Base-by-base conservation (phyloP, 1,284 basidiomycete species). In the Leccinum fallax region DNA sequence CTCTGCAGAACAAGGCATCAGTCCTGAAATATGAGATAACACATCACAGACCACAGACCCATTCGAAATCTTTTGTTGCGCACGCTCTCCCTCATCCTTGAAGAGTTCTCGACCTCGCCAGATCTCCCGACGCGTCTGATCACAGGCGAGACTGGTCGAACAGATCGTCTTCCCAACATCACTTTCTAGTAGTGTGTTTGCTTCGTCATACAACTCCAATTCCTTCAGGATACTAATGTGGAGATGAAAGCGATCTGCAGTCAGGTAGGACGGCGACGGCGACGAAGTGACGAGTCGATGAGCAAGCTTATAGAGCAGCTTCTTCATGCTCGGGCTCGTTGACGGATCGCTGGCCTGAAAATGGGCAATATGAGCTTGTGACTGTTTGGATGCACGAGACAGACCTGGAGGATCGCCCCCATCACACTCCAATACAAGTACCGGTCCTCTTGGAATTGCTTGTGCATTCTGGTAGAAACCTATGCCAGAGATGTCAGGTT, bases 361-460 rank as follows among this genome's bases (percentile, higher is more conserved):
- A 53, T 57, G 51, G 48, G 19, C 15, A 32, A 43, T 34, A 30
- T 69, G 53, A 72, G 73, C 19, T 59, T 53, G 55, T 30, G 59
- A 61, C 32, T 38, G 21, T 43, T 21, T 38, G 59, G 38, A 52
- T 1, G 15, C 46, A 62, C 13, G 38, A 53, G 40, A 61, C 58
- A 70, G 38, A 88, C 90, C 82, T 92, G 92, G n/a, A 95, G 84
- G 43, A 93, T 81, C 10, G 90, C 86, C 64, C 89, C 85, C 68
- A 92, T 88, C 30, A 92, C 84, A 64, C 84, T 89, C 93, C 92
- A 95, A 74, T 91, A 95, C 49, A 93, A 77, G 74, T 92, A 94
- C 53, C 88, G 82, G 59, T 92, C 89, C 30, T 90, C 85, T 61
- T 88, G 84, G 71, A 93, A 92, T 65, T 87, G 85, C 68, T 89